Evolutionary conservation across 306 rosid genomes (phyloP).

Genomic region (Pyrus bretschneideri): DNA sequence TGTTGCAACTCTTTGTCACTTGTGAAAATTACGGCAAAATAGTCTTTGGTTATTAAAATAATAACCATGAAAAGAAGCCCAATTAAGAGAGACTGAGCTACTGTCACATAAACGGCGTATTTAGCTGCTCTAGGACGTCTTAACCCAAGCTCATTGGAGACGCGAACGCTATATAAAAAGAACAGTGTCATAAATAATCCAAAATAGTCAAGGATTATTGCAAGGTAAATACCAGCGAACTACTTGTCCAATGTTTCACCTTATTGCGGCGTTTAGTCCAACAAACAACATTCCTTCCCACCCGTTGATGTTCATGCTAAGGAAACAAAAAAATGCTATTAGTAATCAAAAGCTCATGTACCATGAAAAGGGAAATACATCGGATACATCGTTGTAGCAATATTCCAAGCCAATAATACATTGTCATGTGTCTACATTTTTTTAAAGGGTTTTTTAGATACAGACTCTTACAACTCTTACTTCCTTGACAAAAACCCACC

Average conservation of each 20-base stretch:
- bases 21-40: slow-evolving; percentile 22
- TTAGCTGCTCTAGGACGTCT: slow-evolving; percentile 48
- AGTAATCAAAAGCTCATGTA: neutral
- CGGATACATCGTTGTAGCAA: too few relatives aligned
- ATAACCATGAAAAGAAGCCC: slow-evolving; percentile 29
- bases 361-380: neutral
- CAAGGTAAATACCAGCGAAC: too few relatives aligned
- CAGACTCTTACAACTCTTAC: too few relatives aligned
- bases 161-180: slow-evolving; percentile 31
- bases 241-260: slow-evolving; percentile 3
- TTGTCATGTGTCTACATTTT: neutral
- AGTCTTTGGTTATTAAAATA: slow-evolving; percentile 18
- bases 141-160: slow-evolving; percentile 49
- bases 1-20: slow-evolving; percentile 19
- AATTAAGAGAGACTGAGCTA: slow-evolving; percentile 29
- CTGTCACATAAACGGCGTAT: slow-evolving; percentile 35
- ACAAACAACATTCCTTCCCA: slow-evolving; percentile 24
- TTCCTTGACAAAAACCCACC: too few relatives aligned
- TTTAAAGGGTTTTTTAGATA: too few relatives aligned
- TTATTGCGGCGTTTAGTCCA: slow-evolving; percentile 27
- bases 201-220: too few relatives aligned
- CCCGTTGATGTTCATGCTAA: slow-evolving; percentile 22
- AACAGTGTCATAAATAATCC: too few relatives aligned
- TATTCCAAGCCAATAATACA: too few relatives aligned
- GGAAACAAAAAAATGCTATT: neutral